Evolutionary conservation across 2,329 filamentous ascomycete species (phyloP).

Genomic region (Lachnum nothofagi): DNA sequence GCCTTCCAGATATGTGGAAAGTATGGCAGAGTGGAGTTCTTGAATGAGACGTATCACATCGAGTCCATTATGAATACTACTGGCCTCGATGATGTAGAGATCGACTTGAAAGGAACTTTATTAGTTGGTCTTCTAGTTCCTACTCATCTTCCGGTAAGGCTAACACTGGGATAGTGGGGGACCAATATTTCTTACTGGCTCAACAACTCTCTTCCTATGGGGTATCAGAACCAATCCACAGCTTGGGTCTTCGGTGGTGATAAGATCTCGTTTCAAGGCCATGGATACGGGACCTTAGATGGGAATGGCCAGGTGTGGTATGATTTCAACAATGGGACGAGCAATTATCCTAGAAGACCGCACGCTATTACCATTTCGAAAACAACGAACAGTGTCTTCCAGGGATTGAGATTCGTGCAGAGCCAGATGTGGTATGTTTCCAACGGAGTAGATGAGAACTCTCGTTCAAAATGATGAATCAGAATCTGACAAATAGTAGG

Average conservation of each 20-base stretch:
- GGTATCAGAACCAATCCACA: constrained; percentile 50
- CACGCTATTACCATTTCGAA: constrained; percentile 48
- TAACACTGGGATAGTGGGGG: constrained; percentile 34
- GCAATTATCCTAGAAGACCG: constrained; percentile 46
- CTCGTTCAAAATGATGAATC: no score
- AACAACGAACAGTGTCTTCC: constrained; percentile 44
- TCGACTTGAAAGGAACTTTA: constrained; percentile 54
- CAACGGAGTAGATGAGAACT: no score
- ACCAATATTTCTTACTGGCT: constrained; percentile 49
- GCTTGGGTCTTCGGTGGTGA: constrained; percentile 52
- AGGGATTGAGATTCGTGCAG: constrained; percentile 47
- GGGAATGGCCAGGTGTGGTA: constrained; percentile 60
- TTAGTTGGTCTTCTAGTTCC: constrained; percentile 23
- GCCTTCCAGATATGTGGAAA: constrained; percentile 40
- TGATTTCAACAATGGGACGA: constrained; percentile 40
- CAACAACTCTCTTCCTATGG: constrained; percentile 44
- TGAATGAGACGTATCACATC: constrained; percentile 41
- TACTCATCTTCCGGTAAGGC: background rate
- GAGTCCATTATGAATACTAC: constrained; percentile 42
- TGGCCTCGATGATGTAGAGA: constrained; percentile 37
- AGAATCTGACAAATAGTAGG: constrained; percentile 17
- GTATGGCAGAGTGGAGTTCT: constrained; percentile 38
- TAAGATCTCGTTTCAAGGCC: constrained; percentile 45
- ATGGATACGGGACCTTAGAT: constrained; percentile 49
- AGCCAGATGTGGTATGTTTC: constrained; percentile 52